Base-by-base conservation (phyloP, 192 early-diverging fungal genomes). In the Podila epicladia region DNA sequence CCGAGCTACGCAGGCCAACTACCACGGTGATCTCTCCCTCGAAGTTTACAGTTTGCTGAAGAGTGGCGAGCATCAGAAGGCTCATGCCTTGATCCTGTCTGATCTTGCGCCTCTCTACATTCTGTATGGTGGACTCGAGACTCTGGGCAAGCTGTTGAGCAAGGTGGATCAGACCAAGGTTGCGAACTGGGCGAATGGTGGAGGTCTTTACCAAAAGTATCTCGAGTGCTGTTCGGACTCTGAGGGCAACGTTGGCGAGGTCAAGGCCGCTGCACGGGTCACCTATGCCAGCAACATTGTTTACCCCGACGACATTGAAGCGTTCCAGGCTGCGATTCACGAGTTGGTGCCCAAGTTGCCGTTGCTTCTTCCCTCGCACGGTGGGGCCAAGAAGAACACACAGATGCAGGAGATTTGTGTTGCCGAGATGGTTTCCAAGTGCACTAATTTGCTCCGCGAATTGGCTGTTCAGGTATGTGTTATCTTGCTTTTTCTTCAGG, bases 21-120 rank as follows among this genome's bases (percentile, higher is more conserved):
- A 91, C 51, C 72, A 79, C 17, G 82, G 85, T 29, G 82, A 89
- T 59, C 78, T 73, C 64, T 33, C 55, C 17, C 33, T 64, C 19
- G 83, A 85, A 62, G 83, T 84, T 5, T 70, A 65, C 28, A 69
- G 85, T 60, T 77, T 82, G 28, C 45, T 93, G 29, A 83, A 85
- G 33, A 86, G 87, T 3, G 86, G 82, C 4, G 82, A 85, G 49
- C 37, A 75, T 22, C 62, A 82, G 0, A 59, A 85, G 20, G 91
- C 86, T 0, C 90, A 91, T 53, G 60, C 63, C 26, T 67, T 91
- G 35, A 82, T 87, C 31, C 28, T 93, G 57, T 84, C 86, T 29
- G 71, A 82, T 5, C 70, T 93, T 64, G 91, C 91, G 1, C 91
- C 91, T 9, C 74, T 74, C 12, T 85, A 71, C 7, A 71, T 92